Evolutionary conservation across 2,329 filamentous ascomycete species (phyloP).

Genomic region (Rhinocladiella similis): DNA sequence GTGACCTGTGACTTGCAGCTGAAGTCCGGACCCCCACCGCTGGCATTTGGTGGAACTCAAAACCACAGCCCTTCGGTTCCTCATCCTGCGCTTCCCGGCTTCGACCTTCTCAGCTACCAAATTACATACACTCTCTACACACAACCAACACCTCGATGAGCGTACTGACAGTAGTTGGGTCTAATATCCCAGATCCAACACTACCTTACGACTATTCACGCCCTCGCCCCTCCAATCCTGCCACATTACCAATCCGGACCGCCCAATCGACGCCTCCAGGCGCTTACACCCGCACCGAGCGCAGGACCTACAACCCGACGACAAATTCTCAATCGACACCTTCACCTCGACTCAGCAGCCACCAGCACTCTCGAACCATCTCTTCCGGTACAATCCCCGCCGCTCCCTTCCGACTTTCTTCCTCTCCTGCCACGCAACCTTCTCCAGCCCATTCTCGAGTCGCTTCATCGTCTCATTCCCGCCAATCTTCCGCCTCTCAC

Average conservation of each 20-base stretch:
- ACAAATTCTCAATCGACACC: constrained; percentile 16
- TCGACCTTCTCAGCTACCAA: background rate
- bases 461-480: constrained; percentile 24
- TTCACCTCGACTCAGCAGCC: constrained; percentile 18
- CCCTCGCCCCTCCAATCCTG: constrained; percentile 4
- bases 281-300: constrained; percentile 21
- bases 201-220: constrained; percentile 21
- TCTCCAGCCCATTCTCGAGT: constrained; percentile 10
- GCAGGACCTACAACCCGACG: constrained; percentile 16
- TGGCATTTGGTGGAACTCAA: background rate
- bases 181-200: constrained; percentile 26
- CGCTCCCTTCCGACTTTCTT: constrained; percentile 8
- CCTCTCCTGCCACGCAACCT: constrained; percentile 9
- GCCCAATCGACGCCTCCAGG: constrained; percentile 14
- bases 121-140: no score
- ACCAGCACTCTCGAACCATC: constrained; percentile 25
- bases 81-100: constrained; percentile 3
- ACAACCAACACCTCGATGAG: constrained; percentile 22
- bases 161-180: constrained; percentile 29
- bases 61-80: background rate
- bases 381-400: constrained; percentile 22
- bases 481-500: constrained; percentile 24
- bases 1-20: background rate
- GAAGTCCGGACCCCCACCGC: background rate
- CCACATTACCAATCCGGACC: constrained; percentile 19